Evolutionary conservation across 768 basidiomycete genomes (phyloP).

Genomic region (Auriscalpium vulgare): DNA sequence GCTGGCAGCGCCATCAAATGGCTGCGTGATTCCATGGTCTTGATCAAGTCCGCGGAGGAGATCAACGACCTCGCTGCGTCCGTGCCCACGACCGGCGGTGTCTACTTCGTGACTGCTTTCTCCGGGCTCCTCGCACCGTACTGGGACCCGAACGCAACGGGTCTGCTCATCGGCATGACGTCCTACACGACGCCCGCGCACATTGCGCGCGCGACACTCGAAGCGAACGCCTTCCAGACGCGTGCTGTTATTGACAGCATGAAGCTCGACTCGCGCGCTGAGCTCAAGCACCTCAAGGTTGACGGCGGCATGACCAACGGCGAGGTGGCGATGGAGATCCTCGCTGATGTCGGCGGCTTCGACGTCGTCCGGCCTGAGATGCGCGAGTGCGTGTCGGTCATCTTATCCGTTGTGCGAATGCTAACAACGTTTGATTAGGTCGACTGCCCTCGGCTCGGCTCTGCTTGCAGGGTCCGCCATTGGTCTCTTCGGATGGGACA

Average conservation of each 20-base stretch:
- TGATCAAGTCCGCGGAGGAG: constrained; percentile 75
- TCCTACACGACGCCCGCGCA: constrained; percentile 88
- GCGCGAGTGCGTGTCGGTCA: constrained; percentile 66
- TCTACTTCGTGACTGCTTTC: constrained; percentile 97
- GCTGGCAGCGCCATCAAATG: constrained; percentile 96
- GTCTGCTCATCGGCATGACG: constrained; percentile 77
- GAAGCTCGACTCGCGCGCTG: constrained; percentile 77
- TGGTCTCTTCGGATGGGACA: constrained; percentile 86
- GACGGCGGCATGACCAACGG: constrained; percentile 99
- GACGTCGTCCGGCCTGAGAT: constrained; percentile 89
- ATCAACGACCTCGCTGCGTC: constrained; percentile 79
- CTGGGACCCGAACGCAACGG: constrained; percentile 92
- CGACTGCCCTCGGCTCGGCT: constrained; percentile 93
- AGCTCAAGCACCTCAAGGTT: constrained; percentile 82
- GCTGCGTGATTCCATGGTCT: constrained; percentile 83
- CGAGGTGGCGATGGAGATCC: constrained; percentile 77
- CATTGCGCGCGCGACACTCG: constrained; percentile 90
- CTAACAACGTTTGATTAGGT: constrained; percentile 35
- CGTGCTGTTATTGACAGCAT: constrained; percentile 93
- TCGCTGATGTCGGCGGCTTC: constrained; percentile 89
- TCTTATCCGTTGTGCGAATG: background rate
- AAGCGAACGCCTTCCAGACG: constrained; percentile 95
- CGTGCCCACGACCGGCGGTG: constrained; percentile 74
- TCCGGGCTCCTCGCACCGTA: constrained; percentile 93
- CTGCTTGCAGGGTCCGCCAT: constrained; percentile 88